These are phyloP conservation scores for Neurospora sp. DNA, from an alignment of 495 filamentous ascomycete genomes.

Conservation along the genomic window DNA sequence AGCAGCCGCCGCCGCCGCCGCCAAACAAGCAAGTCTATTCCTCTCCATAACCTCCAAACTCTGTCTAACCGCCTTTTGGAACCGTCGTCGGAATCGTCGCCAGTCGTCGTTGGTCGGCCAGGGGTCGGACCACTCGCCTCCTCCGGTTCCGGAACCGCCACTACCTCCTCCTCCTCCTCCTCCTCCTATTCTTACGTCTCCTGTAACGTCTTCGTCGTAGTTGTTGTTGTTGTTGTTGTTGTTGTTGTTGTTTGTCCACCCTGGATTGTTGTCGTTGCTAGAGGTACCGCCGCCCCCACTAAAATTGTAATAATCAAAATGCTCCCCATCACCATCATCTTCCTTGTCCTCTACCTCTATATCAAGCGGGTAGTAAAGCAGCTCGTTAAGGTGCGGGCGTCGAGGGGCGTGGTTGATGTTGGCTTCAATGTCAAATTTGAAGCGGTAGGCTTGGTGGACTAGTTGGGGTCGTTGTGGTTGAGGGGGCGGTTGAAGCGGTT, in stretches of 20 bases:
- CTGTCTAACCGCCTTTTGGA: conserved; percentile 21
- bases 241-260: background rate
- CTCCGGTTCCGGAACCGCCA: conserved; percentile 3
- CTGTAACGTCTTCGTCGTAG: background rate
- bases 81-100: conserved; percentile 27
- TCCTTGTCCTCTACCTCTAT: conserved; percentile 18
- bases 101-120: conserved; percentile 32
- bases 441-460: conserved; percentile 39
- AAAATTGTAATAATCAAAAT: background rate
- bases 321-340: conserved; percentile 16
- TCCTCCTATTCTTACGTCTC: background rate
- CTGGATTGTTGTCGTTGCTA: background rate
- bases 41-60: conserved; percentile 13
- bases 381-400: conserved; percentile 32
- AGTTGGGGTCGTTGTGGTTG: conserved; percentile 9
- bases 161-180: conserved; percentile 4
- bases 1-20: background rate
- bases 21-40: background rate
- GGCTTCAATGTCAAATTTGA: conserved; percentile 38
- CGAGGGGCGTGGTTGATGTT: conserved; percentile 37
- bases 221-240: no score
- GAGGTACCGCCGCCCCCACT: background rate
- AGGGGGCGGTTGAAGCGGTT: background rate
- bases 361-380: conserved; percentile 33
- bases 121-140: conserved; percentile 28